Base-by-base conservation (phyloP, 495 filamentous ascomycete species). In the Xylaria venustula region DNA sequence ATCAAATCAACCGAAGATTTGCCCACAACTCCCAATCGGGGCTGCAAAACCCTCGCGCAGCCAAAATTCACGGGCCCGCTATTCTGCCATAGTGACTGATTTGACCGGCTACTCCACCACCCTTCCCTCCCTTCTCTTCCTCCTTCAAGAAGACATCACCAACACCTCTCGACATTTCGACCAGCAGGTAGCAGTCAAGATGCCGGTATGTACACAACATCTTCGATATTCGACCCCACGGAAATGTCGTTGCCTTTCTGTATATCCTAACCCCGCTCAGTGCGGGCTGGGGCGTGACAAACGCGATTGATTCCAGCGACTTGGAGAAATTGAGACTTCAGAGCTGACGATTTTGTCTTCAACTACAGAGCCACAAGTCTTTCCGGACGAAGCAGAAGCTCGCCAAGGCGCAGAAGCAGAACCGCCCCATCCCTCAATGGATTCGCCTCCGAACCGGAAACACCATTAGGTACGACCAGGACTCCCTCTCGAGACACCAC, bases 361-460 rank as follows among this genome's bases (percentile, higher is more conserved):
- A 60, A 51, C 61, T 63, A 77, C 78, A 97, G 92, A 91, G 88
- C 86, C 91, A 98, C 85, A 97, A 97, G 87, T 91, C 92, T 74
- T 97, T 97, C 90, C 89, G 90, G 77, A 95, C 91, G 80, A 98
- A 98, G 93, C 90, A 94, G 80, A 98, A 98, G 94, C 94, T 98
- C 84, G 94, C 95, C 74, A 97, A 92, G 86, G 94, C 94, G 75
- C 92, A 97, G 86, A 97, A 95, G 84, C 92, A 97, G 85, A 98
- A 98, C 89, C 86, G 95, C 71, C 94, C 94, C 63, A 97, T 98
- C 79, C 94, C 94, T 64, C 94, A 98, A 86, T 98, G 94, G 94
- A 98, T 98, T 77, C 89, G 94, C 73, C 86, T 98, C 71, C 88
- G 94, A 75, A 98, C 94, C 66, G 89, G 88, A 79, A 98, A 98